Base-by-base conservation (phyloP, 1,139 yeast genomes). In the Diutina sp. region DNA sequence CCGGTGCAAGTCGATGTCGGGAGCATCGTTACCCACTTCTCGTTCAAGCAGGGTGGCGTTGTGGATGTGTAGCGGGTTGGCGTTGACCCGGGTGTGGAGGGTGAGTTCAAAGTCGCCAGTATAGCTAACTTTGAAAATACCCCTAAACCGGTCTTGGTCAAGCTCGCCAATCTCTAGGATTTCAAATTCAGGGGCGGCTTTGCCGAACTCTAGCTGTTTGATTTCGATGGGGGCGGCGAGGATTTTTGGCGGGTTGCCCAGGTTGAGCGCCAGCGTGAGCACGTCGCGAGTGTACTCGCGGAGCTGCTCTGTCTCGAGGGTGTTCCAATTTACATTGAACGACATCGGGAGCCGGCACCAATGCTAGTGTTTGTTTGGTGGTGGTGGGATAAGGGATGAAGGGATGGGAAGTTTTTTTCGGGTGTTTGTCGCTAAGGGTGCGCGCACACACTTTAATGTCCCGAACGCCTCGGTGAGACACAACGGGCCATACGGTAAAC, bases 131-230 rank as follows among this genome's bases (percentile, higher is more conserved):
- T 89, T 88, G 73, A 89, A 90, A 41, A 89, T 89, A 1, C 96
- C 96, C 58, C 96, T 74, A 65, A 89, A 90, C 60, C 90, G 71
- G 68, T 89, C 96, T 44, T 76, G 78, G 12, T 86, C 96, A 55
- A 90, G 71, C 66, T 89, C 96, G 1, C 96, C 96, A 61, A 89
- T 86, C 66, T 89, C 96, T 59, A 89, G 72, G 48, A 90, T 86
- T 68, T 89, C 96, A 61, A 89, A 82, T 58, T 78, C 77, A 0
- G 97, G 96, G 1, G 96, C 85, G 56, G 78, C 78, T 58, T 84
- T 79, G 8, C 97, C 97, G 70, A 90, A 84, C 62, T 85, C 80
- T 55, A 90, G 76, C 61, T 88, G 93, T 59, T 84, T 79, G 58
- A 90, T 90, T 55, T 75, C 73, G 60, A 90, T 88, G 57, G 79